A percentile compares a stretch with the other conserved stretches of the same genome.
Conservation (phyloP, 2,329 filamentous ascomycete genomes). For the Penicillium janthinellum region DNA sequence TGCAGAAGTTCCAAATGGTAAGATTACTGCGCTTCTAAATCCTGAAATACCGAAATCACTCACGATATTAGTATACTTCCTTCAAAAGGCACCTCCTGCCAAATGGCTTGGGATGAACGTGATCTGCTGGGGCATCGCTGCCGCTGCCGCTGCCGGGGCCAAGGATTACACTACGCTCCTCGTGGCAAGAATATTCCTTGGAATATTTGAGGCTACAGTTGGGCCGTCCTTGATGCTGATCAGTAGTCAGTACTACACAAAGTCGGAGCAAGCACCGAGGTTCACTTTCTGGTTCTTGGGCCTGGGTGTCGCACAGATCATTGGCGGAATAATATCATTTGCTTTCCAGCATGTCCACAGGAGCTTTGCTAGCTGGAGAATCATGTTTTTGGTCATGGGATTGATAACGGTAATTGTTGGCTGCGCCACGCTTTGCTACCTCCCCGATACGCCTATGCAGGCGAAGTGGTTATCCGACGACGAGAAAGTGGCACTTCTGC, state of each 20-base stretch:
- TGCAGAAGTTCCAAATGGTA: constrained; percentile 61
- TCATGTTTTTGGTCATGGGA: not conserved
- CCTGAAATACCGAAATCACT: not conserved
- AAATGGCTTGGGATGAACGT: not conserved
- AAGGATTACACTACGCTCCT: not conserved
- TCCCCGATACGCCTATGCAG: not conserved
- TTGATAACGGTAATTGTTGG: not conserved
- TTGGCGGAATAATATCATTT: not conserved
- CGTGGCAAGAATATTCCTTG: not conserved
- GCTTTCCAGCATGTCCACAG: not conserved
- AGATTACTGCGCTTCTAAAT: not conserved
- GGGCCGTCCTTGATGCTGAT: not conserved
- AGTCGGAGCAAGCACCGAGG: not conserved
- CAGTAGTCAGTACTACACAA: not conserved
- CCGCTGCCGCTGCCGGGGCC: not conserved
- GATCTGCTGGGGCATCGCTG: not conserved
- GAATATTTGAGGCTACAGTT: not conserved
- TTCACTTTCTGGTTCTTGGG: not conserved
- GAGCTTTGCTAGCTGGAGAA: not conserved
- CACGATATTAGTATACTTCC: not conserved
- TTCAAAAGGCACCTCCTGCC: not conserved
- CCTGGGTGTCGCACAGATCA: not conserved
- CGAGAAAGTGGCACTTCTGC: not conserved
- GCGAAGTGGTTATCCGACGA: not conserved
- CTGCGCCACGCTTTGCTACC: not conserved